Evolutionary conservation across 2,329 filamentous ascomycete genomes (phyloP), one percentile per base, ranked within the genome.

Genomic region (Amauroascus niger): DNA sequence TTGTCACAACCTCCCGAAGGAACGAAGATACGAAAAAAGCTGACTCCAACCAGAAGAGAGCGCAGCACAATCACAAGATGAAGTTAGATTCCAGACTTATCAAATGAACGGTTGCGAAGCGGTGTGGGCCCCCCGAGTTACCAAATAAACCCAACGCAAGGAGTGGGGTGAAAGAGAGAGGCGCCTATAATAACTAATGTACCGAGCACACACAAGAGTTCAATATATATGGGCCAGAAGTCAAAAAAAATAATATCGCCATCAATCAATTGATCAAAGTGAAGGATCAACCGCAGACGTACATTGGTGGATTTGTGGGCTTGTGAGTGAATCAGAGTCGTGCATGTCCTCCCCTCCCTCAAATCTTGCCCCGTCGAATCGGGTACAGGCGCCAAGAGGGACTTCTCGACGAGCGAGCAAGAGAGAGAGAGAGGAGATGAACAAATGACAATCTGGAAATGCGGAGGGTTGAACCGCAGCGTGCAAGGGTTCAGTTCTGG

Each of bases 111-210:
- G 14, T 46, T 30, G n/a, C 22, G 39, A n/a, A 52, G 49, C 50
- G 50, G 50, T 52, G 50, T 52, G 50, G 50, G 40, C 50, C n/a
- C n/a, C n/a, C n/a, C 40, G 28, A 51, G 49, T 35, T 51, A 39
- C 46, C 46, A 49, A 16, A 51, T 3, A 33, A 51, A 44, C 37
- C 49, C 32, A 33, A 39, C 20, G 16, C 6, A 11, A 16, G 28
- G 33, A 26, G 50, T 52, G 50, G 50, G 30, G 50, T n/a, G n/a
- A n/a, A n/a, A n/a, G n/a, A n/a, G n/a, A n/a, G n/a, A n/a, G n/a
- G n/a, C n/a, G n/a, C n/a, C n/a, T n/a, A n/a, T n/a, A n/a, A n/a
- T n/a, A n/a, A n/a, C n/a, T n/a, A n/a, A n/a, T n/a, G n/a, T n/a
- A n/a, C n/a, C n/a, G n/a, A n/a, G n/a, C n/a, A n/a, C n/a, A n/a